Evolutionary conservation across 225 moss, liverwort and hornwort genomes (phyloP), one percentile per base, ranked within the genome.

Genomic region (Thuidium tamariscinum): DNA sequence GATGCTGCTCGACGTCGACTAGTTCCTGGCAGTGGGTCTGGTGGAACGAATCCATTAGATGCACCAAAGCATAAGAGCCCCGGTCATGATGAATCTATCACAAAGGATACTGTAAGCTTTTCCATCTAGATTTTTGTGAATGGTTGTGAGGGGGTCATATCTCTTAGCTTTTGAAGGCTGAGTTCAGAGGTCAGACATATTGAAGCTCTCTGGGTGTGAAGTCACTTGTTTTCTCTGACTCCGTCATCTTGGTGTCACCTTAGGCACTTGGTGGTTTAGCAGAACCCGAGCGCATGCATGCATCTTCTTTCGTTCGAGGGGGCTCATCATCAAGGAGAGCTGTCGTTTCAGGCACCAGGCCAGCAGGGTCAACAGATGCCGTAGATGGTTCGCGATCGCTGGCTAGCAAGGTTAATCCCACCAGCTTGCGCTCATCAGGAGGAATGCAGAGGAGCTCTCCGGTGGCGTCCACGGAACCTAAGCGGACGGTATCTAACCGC

Each of bases 401-500:
- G 90, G 91, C 92, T 42, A 93, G 79, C 86, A 98, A 96, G 93
- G 93, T 95, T 82, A 94, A 91, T 79, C 95, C 95, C 44, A 94
- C 94, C 89, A 98, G 96, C 91, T 92, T 96, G 91, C 95, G 97
- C 74, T 93, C 96, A 68, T 92, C 98, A 91, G 96, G 94, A 88
- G 95, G 94, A 86, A 93, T 95, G 88, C 98, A 96, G 89, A 95
- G 98, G 82, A 94, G 95, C 90, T 98, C 98, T 79, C 98, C 96
- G 49, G 91, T 96, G 69, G 90, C 95, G 61, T 94, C 96, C 90
- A 83, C 95, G 88, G 96, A 98, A 88, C 98, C 96, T 88, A 98
- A 98, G 93, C 95, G 94, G 95, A 96, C 95, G 98, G 96, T 98
- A 96, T 92, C 95, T 94, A 94, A 94, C 87, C 90, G 89, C 92